Conservation (phyloP, 2,329 filamentous ascomycete genomes). For the Cladophialophora psammophila region DNA sequence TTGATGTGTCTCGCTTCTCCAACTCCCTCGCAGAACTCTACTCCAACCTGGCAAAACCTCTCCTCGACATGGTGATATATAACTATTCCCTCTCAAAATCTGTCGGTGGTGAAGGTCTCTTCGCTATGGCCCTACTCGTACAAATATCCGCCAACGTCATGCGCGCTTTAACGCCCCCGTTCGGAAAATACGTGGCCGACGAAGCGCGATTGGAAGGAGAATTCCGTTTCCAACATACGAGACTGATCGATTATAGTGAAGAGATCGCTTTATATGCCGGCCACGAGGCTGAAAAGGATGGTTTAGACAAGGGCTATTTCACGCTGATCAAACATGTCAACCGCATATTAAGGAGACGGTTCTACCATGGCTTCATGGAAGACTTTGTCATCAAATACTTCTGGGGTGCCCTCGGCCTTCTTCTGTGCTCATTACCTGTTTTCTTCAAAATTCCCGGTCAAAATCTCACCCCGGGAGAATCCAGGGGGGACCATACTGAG, state of each 20-base stretch:
- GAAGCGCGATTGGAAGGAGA: slow-evolving; percentile 94
- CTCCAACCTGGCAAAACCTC: slow-evolving; percentile 92
- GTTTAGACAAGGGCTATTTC: slow-evolving; percentile 97
- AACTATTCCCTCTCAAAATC: slow-evolving; percentile 92
- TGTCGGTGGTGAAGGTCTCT: slow-evolving; percentile 93
- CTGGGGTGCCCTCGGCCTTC: slow-evolving; percentile 90
- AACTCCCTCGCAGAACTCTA: slow-evolving; percentile 95
- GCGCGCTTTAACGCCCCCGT: slow-evolving; percentile 92
- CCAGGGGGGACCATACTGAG: slow-evolving; percentile 60
- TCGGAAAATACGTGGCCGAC: slow-evolving; percentile 96
- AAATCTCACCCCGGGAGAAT: slow-evolving; percentile 55
- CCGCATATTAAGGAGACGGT: slow-evolving; percentile 83
- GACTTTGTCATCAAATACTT: slow-evolving; percentile 99
- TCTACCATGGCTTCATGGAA: slow-evolving; percentile 99
- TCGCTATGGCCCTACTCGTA: slow-evolving; percentile 93
- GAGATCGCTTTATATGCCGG: slow-evolving; percentile 92
- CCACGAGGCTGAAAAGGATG: slow-evolving; percentile 94
- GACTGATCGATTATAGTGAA: slow-evolving; percentile 94
- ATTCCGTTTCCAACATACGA: slow-evolving; percentile 92
- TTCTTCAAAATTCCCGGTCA: slow-evolving; percentile 90
- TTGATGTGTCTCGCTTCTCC: slow-evolving; percentile 95
- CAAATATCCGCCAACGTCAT: slow-evolving; percentile 92
- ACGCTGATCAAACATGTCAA: slow-evolving; percentile 99
- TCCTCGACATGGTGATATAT: slow-evolving; percentile 96
- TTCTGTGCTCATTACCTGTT: slow-evolving; percentile 92